These are phyloP conservation scores for Aspergillaceae sp. DNA, from an alignment of 2,329 filamentous ascomycete genomes.

Conservation along the genomic window DNA sequence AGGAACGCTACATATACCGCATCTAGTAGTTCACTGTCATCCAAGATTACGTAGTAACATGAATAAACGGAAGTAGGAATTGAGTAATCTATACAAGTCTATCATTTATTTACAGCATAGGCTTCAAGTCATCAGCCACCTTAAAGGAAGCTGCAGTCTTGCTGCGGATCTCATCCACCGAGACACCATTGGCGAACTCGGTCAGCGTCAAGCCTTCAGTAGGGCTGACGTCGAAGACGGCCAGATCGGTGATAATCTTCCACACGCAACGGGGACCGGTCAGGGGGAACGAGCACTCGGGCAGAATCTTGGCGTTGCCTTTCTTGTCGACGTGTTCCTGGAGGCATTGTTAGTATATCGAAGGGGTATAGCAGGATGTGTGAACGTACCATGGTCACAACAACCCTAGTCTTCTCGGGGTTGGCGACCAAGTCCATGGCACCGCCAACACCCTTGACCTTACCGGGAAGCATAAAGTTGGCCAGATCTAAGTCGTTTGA, in stretches of 20 bases:
- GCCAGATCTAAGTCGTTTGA: slow-evolving; percentile 53
- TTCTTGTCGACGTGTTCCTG: slow-evolving; percentile 60
- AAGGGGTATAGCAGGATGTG: too few relatives aligned
- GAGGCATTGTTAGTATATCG: too few relatives aligned
- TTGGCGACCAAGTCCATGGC: slow-evolving; percentile 70
- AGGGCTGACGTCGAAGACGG: slow-evolving; percentile 66
- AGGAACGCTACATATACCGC: too few relatives aligned
- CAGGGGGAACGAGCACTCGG: slow-evolving; percentile 53
- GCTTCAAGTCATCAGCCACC: slow-evolving; percentile 52
- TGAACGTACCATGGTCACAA: slow-evolving; percentile 48
- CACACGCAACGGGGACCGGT: slow-evolving; percentile 59
- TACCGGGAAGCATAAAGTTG: slow-evolving; percentile 86
- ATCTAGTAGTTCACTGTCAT: too few relatives aligned
- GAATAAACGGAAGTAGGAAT: neutral
- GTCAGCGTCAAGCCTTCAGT: slow-evolving; percentile 46
- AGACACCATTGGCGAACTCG: slow-evolving; percentile 62
- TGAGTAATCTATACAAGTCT: neutral
- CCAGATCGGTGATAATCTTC: slow-evolving; percentile 65
- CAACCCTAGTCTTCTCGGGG: slow-evolving; percentile 62
- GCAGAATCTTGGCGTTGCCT: slow-evolving; percentile 58
- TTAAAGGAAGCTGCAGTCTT: slow-evolving; percentile 64
- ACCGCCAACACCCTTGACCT: slow-evolving; percentile 76
- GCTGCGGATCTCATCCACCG: slow-evolving; percentile 58
- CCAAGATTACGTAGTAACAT: too few relatives aligned
- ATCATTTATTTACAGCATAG: slow-evolving; percentile 32